A percentile compares a stretch with the other conserved stretches of the same genome.
phyloP scores from a whole-genome alignment of 352 stramenopile genomes.

The Pseudoperonospora humuli region DNA sequence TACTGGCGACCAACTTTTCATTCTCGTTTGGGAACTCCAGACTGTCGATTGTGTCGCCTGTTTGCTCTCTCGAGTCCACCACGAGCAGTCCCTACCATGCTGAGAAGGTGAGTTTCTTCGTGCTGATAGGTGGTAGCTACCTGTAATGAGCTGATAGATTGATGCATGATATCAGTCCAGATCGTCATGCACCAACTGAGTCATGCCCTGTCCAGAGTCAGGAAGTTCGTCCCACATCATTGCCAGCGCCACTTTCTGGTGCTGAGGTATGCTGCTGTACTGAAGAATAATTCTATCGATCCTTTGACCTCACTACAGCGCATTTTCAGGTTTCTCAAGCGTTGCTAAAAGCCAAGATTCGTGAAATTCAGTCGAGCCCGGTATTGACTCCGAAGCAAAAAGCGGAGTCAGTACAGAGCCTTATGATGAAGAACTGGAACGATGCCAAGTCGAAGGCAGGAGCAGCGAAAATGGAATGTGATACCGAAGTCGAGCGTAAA shows the following conservation, averaged over 20 bases:
- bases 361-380: slow-evolving; percentile 68
- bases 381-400: slow-evolving; percentile 78
- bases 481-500: slow-evolving; percentile 42
- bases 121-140: too few species aligned
- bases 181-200: slow-evolving; percentile 23
- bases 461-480: slow-evolving; percentile 29
- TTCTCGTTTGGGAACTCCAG: too few species aligned
- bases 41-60: too few species aligned
- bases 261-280: too few species aligned
- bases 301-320: neutral
- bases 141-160: too few species aligned
- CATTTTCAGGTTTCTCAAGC: slow-evolving; percentile 39
- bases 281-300: too few species aligned
- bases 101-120: too few species aligned
- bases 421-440: slow-evolving; percentile 85
- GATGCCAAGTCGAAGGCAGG: slow-evolving; percentile 52
- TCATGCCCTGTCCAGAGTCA: slow-evolving; percentile 31
- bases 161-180: too few species aligned
- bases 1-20: too few species aligned
- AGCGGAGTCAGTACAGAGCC: slow-evolving; percentile 69
- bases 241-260: slow-evolving; percentile 45
- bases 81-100: too few species aligned
- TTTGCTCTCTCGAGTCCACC: too few species aligned
- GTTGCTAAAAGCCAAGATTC: slow-evolving; percentile 62
- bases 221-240: slow-evolving; percentile 29